phyloP scores from a whole-genome alignment of 2,329 filamentous ascomycete species.

The Fusarium sp. region DNA sequence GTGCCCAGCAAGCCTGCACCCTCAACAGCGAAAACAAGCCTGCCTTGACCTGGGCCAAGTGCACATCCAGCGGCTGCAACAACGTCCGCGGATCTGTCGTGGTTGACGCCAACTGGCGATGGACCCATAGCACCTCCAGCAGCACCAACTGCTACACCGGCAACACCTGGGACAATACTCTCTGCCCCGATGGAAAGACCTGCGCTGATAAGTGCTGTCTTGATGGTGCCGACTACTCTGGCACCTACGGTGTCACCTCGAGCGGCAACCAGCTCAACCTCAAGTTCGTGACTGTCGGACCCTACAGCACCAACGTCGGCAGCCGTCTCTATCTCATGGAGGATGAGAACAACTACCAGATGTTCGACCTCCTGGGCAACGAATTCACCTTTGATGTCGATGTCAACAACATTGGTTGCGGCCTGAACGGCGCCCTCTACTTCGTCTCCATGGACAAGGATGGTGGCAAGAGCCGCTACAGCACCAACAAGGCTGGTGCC shows the following conservation, averaged over 20 bases:
- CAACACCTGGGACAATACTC: constrained; percentile 58
- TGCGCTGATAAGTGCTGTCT: constrained; percentile 64
- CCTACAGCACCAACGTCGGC: constrained; percentile 60
- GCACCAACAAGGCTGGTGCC: constrained; percentile 64
- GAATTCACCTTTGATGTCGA: constrained; percentile 82
- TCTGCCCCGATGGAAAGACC: constrained; percentile 54
- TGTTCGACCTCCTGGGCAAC: constrained; percentile 73
- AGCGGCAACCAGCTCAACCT: constrained; percentile 64
- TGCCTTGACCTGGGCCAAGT: constrained; percentile 64
- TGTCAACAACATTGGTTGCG: constrained; percentile 74
- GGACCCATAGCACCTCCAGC: constrained; percentile 62
- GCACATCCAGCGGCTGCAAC: constrained; percentile 64
- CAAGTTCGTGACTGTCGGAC: constrained; percentile 67
- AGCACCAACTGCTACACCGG: constrained; percentile 69
- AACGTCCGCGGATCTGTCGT: constrained; percentile 62
- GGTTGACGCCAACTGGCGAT: constrained; percentile 72
- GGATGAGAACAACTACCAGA: constrained; percentile 70
- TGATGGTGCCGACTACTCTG: constrained; percentile 64
- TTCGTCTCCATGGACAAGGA: constrained; percentile 71
- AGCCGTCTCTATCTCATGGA: constrained; percentile 74
- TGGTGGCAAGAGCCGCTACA: constrained; percentile 63
- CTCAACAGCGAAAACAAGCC: constrained; percentile 64
- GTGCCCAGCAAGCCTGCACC: constrained; percentile 64
- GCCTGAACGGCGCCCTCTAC: constrained; percentile 79
- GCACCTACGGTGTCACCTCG: constrained; percentile 66